Conservation (phyloP, 73 alveolate species). For the Paramecium sexaurelia region DNA sequence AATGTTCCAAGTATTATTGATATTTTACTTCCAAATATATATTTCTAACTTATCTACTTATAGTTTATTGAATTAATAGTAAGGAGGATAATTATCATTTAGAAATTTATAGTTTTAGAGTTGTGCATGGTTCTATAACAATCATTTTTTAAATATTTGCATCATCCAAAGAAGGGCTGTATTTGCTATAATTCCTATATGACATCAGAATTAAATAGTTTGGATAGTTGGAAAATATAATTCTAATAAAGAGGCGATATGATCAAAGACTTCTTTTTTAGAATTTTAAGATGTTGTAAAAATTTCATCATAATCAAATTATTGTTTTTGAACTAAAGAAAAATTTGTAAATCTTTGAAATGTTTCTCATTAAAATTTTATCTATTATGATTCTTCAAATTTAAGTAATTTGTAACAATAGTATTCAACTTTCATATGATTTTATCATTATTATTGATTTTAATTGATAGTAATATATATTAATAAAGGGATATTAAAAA, state of each 20-base stretch:
- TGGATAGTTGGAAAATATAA: neutral
- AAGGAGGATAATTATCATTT: neutral
- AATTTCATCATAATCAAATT: conserved; percentile 34
- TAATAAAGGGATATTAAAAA: neutral
- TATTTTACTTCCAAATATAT: neutral
- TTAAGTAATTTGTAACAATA: neutral
- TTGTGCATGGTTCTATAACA: neutral
- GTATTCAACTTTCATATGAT: neutral
- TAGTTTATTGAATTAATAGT: neutral
- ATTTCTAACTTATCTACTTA: neutral
- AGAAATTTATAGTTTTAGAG: neutral
- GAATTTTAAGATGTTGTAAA: neutral
- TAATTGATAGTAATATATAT: neutral
- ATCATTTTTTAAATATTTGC: neutral
- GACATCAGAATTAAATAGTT: neutral
- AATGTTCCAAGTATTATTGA: neutral
- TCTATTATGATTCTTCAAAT: neutral
- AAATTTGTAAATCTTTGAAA: neutral
- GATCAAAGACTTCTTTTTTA: conserved; percentile 38
- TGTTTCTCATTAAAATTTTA: neutral
- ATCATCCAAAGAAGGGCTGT: conserved; percentile 19
- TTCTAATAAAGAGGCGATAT: neutral
- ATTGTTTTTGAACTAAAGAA: conserved; percentile 40
- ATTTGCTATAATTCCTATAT: conserved; percentile 23
- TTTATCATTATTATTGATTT: conserved; percentile 42